Evolutionary conservation across 345 rosid genomes (phyloP).

Genomic region (thale cress (Arabidopsis thaliana)): TAIR10.1 NC_003074.8:8695001-8695500

Average conservation of each 20-base stretch:
- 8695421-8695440: slow-evolving; percentile 57
- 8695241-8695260: slow-evolving; percentile 66
- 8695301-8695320: slow-evolving; percentile 53
- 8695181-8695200: slow-evolving; percentile 47
- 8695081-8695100: background rate
- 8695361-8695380: slow-evolving; percentile 36
- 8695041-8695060: background rate
- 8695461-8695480: slow-evolving; percentile 83
- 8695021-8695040: background rate
- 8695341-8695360: slow-evolving; percentile 33
- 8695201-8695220: slow-evolving; percentile 72
- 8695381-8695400: slow-evolving; percentile 57
- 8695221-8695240: slow-evolving; percentile 58
- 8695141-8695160: background rate
- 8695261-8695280: slow-evolving; percentile 61
- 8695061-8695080: background rate
- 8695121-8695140: background rate
- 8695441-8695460: slow-evolving; percentile 54
- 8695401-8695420: slow-evolving; percentile 46
- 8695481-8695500: slow-evolving; percentile 81
- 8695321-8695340: slow-evolving; percentile 41
- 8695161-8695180: slow-evolving; percentile 4
- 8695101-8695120: background rate
- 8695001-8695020: slow-evolving; percentile 1
- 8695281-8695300: slow-evolving; percentile 46